Evolutionary conservation across 2,329 filamentous ascomycete genomes (phyloP).

Genomic region (Monosporascus sp.): DNA sequence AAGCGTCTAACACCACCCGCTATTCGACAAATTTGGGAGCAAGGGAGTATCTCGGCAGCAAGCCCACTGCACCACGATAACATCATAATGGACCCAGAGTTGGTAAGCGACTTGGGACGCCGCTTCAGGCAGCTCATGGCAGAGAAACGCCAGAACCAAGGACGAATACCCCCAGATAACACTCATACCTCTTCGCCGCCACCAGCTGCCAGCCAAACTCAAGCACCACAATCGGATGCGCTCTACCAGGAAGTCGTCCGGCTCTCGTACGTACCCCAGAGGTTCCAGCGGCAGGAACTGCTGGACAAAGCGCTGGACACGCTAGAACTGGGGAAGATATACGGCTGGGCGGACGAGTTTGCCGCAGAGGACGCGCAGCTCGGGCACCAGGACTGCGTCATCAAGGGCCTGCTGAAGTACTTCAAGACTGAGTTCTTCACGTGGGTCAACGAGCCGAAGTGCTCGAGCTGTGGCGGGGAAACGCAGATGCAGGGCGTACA

Average conservation of each 20-base stretch:
- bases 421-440: conserved; percentile 62
- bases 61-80: not conserved
- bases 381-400: conserved; percentile 9
- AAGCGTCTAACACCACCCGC: too few species aligned
- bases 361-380: conserved; percentile 2
- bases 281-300: not conserved
- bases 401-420: conserved; percentile 4
- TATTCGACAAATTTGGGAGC: too few species aligned
- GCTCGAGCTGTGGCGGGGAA: conserved; percentile 72
- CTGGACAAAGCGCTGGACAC: not conserved
- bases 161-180: not conserved
- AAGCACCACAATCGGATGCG: not conserved
- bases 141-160: not conserved
- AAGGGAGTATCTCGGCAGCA: not conserved
- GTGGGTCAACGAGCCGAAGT: conserved; percentile 94
- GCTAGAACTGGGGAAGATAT: not conserved
- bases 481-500: conserved; percentile 81
- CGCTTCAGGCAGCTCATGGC: not conserved
- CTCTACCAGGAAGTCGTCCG: not conserved
- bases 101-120: not conserved
- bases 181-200: not conserved
- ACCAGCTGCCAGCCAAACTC: not conserved
- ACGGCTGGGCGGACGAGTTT: not conserved
- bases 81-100: not conserved
- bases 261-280: not conserved